phyloP scores from a whole-genome alignment of 73 alveolate genomes.

The Durusdinium trenchii region DNA sequence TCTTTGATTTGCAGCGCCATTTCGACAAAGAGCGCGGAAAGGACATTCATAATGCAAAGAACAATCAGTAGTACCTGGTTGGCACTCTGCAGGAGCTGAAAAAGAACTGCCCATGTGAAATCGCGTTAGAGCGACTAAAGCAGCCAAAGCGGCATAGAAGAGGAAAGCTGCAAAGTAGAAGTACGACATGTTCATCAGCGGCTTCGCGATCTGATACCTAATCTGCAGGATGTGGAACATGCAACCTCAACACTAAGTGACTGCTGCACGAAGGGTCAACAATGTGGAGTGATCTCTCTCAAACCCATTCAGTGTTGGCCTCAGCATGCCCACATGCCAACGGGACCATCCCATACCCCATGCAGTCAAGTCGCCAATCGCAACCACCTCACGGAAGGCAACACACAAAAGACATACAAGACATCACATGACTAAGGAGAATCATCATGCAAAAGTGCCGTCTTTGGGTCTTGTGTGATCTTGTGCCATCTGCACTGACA shows the following conservation, averaged over 20 bases:
- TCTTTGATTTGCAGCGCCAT: conserved; percentile 84
- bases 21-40: conserved; percentile 78
- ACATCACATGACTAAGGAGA: not conserved
- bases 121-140: not conserved
- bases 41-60: conserved; percentile 81
- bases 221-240: not conserved
- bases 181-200: conserved; percentile 68
- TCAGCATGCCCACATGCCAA: not conserved
- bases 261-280: no score
- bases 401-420: not conserved
- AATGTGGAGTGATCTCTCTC: no score
- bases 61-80: conserved; percentile 82
- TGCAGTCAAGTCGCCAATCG: conserved; percentile 29
- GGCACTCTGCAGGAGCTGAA: not conserved
- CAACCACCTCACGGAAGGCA: not conserved
- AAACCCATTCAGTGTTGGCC: no score
- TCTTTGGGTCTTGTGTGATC: no score
- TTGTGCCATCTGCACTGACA: no score
- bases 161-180: conserved; percentile 50
- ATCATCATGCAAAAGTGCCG: not conserved
- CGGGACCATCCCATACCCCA: not conserved
- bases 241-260: no score
- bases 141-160: conserved; percentile 16
- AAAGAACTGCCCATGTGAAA: not conserved
- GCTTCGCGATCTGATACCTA: conserved; percentile 91